These are phyloP conservation scores for Quercus tomentella DNA, from an alignment of 331 rosid species.

Conservation along the genomic window DNA sequence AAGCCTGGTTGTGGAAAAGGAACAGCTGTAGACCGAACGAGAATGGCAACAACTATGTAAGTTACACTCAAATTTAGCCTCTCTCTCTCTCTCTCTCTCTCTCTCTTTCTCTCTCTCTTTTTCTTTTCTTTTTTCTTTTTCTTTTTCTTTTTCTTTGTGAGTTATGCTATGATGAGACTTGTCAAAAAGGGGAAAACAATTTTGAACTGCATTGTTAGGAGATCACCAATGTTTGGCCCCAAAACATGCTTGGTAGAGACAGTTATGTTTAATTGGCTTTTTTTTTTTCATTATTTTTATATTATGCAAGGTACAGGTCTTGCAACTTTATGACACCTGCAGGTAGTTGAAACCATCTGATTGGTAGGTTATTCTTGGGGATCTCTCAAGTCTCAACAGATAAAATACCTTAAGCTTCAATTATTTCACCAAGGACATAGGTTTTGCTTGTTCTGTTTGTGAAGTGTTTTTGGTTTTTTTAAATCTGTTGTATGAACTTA, in stretches of 20 bases:
- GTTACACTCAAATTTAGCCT: constrained; percentile 23
- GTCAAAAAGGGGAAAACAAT: neutral
- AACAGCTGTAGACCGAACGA: constrained; percentile 64
- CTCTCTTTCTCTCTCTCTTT: neutral
- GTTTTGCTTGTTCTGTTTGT: neutral
- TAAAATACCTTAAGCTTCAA: neutral
- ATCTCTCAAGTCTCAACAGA: neutral
- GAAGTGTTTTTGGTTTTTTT: neutral
- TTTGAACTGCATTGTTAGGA: neutral
- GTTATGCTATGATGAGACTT: neutral
- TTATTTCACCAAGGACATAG: neutral
- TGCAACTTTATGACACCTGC: neutral
- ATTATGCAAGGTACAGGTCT: neutral
- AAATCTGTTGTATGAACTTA: neutral
- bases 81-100: neutral
- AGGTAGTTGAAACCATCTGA: neutral
- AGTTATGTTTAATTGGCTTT: neutral
- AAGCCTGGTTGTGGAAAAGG: constrained; percentile 75
- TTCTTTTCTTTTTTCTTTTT: no score
- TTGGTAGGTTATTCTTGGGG: neutral
- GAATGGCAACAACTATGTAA: constrained; percentile 69
- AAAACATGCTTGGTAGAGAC: neutral
- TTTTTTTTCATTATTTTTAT: neutral
- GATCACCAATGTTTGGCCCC: neutral
- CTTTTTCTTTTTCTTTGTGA: neutral